phyloP scores from a whole-genome alignment of 331 rosid species.

The Dryas integrifolia region DNA sequence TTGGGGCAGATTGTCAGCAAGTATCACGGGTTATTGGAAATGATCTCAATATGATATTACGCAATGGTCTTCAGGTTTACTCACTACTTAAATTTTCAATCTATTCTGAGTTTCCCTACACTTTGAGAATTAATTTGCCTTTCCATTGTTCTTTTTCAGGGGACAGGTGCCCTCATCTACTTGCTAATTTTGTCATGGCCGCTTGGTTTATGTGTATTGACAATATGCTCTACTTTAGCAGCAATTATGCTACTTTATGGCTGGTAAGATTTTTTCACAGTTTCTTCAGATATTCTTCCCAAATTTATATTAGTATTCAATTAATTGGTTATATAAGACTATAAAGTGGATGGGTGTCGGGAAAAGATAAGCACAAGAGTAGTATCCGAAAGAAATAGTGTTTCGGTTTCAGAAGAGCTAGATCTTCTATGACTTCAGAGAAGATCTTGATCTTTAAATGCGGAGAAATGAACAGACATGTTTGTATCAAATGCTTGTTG shows the following conservation, averaged over 20 bases:
- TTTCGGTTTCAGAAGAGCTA: constrained; percentile 3
- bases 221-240: constrained; percentile 65
- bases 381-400: not conserved
- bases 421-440: not conserved
- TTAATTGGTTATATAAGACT: not conserved
- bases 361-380: not conserved
- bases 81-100: constrained; percentile 5
- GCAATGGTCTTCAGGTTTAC: constrained; percentile 81
- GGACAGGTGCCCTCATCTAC: constrained; percentile 75
- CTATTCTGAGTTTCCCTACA: constrained; percentile 16
- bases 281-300: constrained; percentile 21
- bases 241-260: constrained; percentile 78
- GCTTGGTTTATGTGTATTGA: constrained; percentile 78
- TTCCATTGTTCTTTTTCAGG: constrained; percentile 44
- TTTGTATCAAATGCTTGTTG: not conserved
- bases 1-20: constrained; percentile 99
- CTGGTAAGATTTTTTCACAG: constrained; percentile 44
- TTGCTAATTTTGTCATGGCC: constrained; percentile 81
- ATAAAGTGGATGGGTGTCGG: not conserved
- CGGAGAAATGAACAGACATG: not conserved
- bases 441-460: constrained; percentile 21
- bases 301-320: constrained; percentile 4
- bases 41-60: constrained; percentile 93
- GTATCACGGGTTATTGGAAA: constrained; percentile 93
- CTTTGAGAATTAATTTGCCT: constrained; percentile 23